A percentile compares a stretch with the other conserved stretches of the same genome.
phyloP scores from a whole-genome alignment of 495 filamentous ascomycete genomes.

The Neurospora tetrasperma region DNA sequence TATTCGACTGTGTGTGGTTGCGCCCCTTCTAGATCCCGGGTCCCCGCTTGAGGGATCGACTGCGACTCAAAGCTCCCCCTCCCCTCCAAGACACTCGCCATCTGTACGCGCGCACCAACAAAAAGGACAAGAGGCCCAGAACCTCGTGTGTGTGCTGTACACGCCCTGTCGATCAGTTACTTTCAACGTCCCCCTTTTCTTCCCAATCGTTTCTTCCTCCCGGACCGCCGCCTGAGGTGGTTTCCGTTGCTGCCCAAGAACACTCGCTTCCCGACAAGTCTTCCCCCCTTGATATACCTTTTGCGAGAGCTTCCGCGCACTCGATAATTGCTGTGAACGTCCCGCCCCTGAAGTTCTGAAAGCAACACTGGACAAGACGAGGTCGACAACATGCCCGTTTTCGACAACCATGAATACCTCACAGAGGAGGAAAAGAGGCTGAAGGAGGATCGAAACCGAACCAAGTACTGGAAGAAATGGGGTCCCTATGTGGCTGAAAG shows the following conservation, averaged over 20 bases:
- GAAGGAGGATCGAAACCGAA: conserved; percentile 69
- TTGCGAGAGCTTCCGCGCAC: neutral
- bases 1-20: neutral
- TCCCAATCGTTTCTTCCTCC: neutral
- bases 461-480: conserved; percentile 93
- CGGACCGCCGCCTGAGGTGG: neutral
- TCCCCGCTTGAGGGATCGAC: neutral
- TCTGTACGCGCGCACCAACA: neutral
- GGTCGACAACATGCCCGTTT: conserved; percentile 61
- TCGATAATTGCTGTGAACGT: neutral
- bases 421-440: conserved; percentile 82
- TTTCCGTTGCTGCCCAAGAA: neutral
- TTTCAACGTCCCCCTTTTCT: neutral
- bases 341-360: neutral
- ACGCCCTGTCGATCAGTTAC: neutral
- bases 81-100: neutral
- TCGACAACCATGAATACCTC: conserved; percentile 74
- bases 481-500: conserved; percentile 66
- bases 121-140: neutral
- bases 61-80: neutral
- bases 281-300: neutral
- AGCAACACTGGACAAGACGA: neutral
- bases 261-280: neutral
- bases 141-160: neutral
- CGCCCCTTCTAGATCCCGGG: neutral